A percentile compares a stretch with the other conserved stretches of the same genome.
phyloP scores from a whole-genome alignment of 1,139 yeast genomes.

The Hansenula sp. region DNA sequence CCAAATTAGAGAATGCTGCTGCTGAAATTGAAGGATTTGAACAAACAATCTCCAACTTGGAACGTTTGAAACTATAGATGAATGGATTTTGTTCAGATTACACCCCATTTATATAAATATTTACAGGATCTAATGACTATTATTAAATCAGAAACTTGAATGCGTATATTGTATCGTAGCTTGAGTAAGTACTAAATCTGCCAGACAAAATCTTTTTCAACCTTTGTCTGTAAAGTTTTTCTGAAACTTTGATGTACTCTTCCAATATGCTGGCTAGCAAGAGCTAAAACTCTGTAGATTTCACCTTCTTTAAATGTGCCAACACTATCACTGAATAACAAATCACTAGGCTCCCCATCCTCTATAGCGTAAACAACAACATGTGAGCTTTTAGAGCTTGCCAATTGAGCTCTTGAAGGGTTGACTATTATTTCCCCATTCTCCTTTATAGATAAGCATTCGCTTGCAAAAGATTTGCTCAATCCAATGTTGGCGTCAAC shows the following conservation, averaged over 20 bases:
- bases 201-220: slow-evolving; percentile 59
- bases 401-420: slow-evolving; percentile 41
- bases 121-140: background rate
- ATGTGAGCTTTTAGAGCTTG: slow-evolving; percentile 55
- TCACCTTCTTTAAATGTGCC: slow-evolving; percentile 64
- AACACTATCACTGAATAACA: slow-evolving; percentile 65
- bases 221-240: slow-evolving; percentile 41
- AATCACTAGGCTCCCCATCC: slow-evolving; percentile 45
- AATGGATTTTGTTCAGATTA: background rate
- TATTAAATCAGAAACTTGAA: background rate
- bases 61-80: slow-evolving; percentile 62
- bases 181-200: slow-evolving; percentile 22
- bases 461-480: slow-evolving; percentile 56
- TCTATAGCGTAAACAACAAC: slow-evolving; percentile 59
- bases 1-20: slow-evolving; percentile 62
- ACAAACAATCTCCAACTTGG: slow-evolving; percentile 71
- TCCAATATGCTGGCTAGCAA: slow-evolving; percentile 44
- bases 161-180: background rate
- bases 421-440: slow-evolving; percentile 34
- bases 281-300: slow-evolving; percentile 44
- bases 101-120: background rate
- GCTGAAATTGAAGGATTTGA: slow-evolving; percentile 89
- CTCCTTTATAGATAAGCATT: slow-evolving; percentile 38
- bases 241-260: slow-evolving; percentile 43
- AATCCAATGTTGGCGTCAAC: slow-evolving; percentile 78